Evolutionary conservation across 139 green algal genomes (phyloP), one percentile per base, ranked within the genome.

Genomic region (Haematococcus lacustris): DNA sequence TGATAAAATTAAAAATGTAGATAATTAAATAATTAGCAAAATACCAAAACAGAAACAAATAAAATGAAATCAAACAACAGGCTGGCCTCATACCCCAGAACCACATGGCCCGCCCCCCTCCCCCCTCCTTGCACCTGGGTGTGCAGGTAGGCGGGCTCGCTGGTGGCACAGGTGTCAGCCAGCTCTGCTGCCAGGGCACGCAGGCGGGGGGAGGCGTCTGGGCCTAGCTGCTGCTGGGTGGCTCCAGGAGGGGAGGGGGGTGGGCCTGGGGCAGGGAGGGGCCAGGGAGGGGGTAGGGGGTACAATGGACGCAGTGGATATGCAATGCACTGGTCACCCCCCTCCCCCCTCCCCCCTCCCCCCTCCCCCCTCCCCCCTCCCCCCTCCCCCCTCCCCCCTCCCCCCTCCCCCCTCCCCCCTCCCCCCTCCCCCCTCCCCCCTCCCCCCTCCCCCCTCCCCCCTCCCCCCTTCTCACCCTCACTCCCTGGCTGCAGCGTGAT

Each of bases 81-180:
- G n/a, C n/a, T n/a, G n/a, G n/a, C n/a, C n/a, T n/a, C n/a, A n/a
- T n/a, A n/a, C n/a, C n/a, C n/a, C n/a, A n/a, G n/a, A n/a, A n/a
- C n/a, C n/a, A n/a, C n/a, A n/a, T n/a, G n/a, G n/a, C n/a, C n/a
- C n/a, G n/a, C n/a, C n/a, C n/a, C n/a, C n/a, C n/a, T n/a, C n/a
- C n/a, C n/a, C n/a, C n/a, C n/a, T n/a, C n/a, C n/a, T n/a, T n/a
- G n/a, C n/a, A n/a, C n/a, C n/a, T n/a, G n/a, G n/a, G n/a, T 85
- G 66, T 93, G 86, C 37, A 87, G 66, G 51, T 93, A 94, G 2
- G 82, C 91, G 83, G 91, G 89, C 65, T 87, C 77, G 70, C 71
- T 85, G 39, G 73, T 68, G 53, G 77, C 83, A 71, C 83, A 88
- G 43, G 71, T 86, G 34, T 87, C 81, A 34, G 75, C 39, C 51